A percentile compares a stretch with the other conserved stretches of the same genome.
These are phyloP conservation scores for Sparassis latifolia DNA, from an alignment of 1,284 basidiomycete species.

Conservation along the genomic window DNA sequence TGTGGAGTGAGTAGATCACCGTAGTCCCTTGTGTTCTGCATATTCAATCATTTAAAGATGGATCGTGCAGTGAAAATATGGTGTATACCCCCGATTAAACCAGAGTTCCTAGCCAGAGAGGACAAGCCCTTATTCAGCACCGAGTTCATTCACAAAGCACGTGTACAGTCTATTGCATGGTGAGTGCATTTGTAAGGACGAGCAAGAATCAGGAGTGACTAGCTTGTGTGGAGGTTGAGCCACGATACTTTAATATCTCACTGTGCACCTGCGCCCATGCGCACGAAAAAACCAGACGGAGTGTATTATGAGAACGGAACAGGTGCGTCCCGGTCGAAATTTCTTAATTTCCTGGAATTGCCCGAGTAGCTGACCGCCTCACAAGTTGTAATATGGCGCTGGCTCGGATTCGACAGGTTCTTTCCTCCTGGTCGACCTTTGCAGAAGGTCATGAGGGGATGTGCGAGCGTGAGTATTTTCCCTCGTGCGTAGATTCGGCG, in stretches of 20 bases:
- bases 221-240: conserved; percentile 40
- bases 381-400: conserved; percentile 54
- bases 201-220: neutral
- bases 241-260: conserved; percentile 55
- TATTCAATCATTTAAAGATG: conserved; percentile 34
- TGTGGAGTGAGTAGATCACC: conserved; percentile 50
- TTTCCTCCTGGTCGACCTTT: conserved; percentile 43
- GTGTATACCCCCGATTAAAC: conserved; percentile 34
- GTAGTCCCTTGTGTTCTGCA: neutral
- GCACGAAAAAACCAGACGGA: conserved; percentile 18
- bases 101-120: conserved; percentile 42
- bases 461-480: conserved; percentile 45
- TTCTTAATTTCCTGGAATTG: neutral
- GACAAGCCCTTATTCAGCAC: conserved; percentile 73
- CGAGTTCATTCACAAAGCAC: conserved; percentile 55
- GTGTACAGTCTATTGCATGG: conserved; percentile 60
- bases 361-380: neutral
- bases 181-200: conserved; percentile 19
- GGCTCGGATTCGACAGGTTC: conserved; percentile 60
- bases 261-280: conserved; percentile 52
- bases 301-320: conserved; percentile 29
- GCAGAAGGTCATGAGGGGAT: conserved; percentile 44
- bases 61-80: conserved; percentile 71
- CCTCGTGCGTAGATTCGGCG: neutral
- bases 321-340: conserved; percentile 6